A percentile compares a stretch with the other conserved stretches of the same genome.
phyloP scores from a whole-genome alignment of 345 rosid species.

The Pistacia vera region DNA sequence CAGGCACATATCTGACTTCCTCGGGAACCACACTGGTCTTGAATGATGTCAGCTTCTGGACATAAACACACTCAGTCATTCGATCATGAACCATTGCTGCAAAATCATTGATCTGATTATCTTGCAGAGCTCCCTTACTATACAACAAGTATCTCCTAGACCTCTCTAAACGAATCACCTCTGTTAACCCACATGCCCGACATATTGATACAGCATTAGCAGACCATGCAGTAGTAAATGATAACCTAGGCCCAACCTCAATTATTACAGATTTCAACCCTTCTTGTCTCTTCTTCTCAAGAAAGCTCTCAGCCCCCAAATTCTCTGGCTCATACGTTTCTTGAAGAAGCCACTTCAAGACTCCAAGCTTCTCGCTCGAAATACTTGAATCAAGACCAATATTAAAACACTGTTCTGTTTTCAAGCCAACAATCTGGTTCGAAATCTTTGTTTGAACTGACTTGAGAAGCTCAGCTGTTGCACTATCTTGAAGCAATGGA shows the following conservation, averaged over 20 bases:
- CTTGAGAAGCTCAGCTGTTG: slow-evolving; percentile 63
- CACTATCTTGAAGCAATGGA: slow-evolving; percentile 81
- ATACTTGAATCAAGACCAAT: slow-evolving; percentile 56
- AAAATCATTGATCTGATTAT: slow-evolving; percentile 61
- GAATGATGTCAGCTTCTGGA: slow-evolving; percentile 60
- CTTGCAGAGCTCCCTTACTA: slow-evolving; percentile 55
- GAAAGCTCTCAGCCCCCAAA: slow-evolving; percentile 72
- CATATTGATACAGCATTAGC: slow-evolving; percentile 90
- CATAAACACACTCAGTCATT: slow-evolving; percentile 86
- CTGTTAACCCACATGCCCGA: slow-evolving; percentile 70
- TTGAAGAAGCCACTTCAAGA: slow-evolving; percentile 81
- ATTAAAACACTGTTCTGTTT: slow-evolving; percentile 86
- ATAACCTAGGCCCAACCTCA: slow-evolving; percentile 90
- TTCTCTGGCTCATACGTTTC: slow-evolving; percentile 94
- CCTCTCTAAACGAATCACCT: slow-evolving; percentile 83
- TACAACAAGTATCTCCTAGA: slow-evolving; percentile 81
- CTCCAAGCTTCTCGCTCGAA: slow-evolving; percentile 49
- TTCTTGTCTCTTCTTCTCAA: slow-evolving; percentile 70
- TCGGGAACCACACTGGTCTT: slow-evolving; percentile 72
- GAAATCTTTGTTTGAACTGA: slow-evolving; percentile 64
- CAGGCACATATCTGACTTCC: slow-evolving; percentile 69
- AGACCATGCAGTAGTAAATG: slow-evolving; percentile 97
- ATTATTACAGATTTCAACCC: slow-evolving; percentile 56
- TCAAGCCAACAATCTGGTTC: slow-evolving; percentile 70
- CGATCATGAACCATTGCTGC: slow-evolving; percentile 85